Conservation (phyloP, 441 rosid species). For the Geranium incanum region DNA sequence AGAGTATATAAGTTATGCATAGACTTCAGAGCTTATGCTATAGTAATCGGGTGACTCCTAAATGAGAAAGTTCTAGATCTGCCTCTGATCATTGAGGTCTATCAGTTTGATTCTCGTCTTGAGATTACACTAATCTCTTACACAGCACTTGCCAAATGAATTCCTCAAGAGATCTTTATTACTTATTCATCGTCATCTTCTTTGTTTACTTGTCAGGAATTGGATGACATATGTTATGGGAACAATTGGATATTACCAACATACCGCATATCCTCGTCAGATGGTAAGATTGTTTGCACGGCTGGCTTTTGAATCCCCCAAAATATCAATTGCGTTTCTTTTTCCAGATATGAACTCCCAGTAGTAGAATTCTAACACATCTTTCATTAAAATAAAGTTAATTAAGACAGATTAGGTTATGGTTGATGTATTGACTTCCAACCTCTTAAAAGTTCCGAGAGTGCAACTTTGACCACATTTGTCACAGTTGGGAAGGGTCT, state of each 20-base stretch:
- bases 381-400: neutral
- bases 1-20: neutral
- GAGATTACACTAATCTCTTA: neutral
- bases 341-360: conserved; percentile 5
- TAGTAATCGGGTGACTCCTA: neutral
- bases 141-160: conserved; percentile 1
- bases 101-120: neutral
- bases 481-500: neutral
- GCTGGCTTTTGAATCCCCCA: neutral
- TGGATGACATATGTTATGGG: conserved; percentile 48
- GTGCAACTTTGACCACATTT: neutral
- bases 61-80: conserved; percentile 2
- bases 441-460: neutral
- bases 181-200: neutral
- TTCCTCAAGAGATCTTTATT: neutral
- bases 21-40: neutral
- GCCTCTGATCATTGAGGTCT: neutral
- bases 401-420: neutral
- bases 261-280: conserved; percentile 35
- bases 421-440: neutral
- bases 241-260: conserved; percentile 63
- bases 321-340: neutral
- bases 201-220: conserved; percentile 40
- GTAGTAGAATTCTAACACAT: neutral
- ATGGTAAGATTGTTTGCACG: conserved; percentile 39